phyloP scores from a whole-genome alignment of 129 eudicot species.

The Centella asiatica region DNA sequence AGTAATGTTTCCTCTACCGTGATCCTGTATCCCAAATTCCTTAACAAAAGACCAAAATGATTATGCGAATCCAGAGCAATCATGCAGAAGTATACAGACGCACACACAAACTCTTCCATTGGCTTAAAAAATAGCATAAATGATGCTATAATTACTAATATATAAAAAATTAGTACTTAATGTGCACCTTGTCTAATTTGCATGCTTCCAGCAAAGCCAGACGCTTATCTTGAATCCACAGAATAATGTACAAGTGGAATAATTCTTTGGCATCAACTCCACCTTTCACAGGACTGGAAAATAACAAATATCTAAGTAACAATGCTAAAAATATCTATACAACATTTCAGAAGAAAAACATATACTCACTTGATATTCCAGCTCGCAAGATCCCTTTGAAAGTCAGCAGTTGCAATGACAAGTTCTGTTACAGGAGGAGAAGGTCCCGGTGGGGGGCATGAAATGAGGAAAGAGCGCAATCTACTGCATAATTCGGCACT shows the following conservation, averaged over 20 bases:
- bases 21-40: neutral
- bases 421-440: slow-evolving; percentile 66
- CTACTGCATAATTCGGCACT: slow-evolving; percentile 73
- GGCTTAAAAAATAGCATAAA: neutral
- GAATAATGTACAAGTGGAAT: slow-evolving; percentile 69
- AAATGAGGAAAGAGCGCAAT: slow-evolving; percentile 65
- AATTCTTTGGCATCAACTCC: slow-evolving; percentile 88
- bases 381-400: slow-evolving; percentile 71
- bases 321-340: neutral
- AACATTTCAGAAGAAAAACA: neutral
- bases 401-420: slow-evolving; percentile 78
- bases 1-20: neutral
- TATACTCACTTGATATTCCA: slow-evolving; percentile 66
- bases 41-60: neutral
- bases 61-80: neutral
- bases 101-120: neutral
- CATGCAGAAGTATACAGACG: neutral
- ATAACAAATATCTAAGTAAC: slow-evolving; percentile 9
- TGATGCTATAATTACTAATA: neutral
- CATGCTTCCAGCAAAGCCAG: slow-evolving; percentile 65
- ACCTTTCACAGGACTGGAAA: slow-evolving; percentile 65
- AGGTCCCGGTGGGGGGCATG: slow-evolving; percentile 82
- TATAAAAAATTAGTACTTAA: neutral
- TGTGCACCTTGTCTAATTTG: slow-evolving; percentile 68
- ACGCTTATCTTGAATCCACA: slow-evolving; percentile 87